These are phyloP conservation scores for Russula vinacea DNA, from an alignment of 768 basidiomycete species.

Conservation along the genomic window DNA sequence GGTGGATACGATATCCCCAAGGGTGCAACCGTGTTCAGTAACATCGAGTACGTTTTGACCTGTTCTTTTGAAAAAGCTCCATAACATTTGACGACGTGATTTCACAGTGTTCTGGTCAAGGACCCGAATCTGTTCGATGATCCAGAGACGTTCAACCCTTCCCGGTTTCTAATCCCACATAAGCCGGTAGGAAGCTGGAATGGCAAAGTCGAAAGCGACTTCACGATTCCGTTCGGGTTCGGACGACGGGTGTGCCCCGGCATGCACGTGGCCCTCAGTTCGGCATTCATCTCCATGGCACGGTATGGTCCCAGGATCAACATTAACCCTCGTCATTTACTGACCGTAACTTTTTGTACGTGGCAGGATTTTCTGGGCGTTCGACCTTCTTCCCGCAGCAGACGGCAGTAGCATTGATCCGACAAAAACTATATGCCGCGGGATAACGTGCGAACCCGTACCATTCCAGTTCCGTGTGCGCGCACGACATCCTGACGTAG, in stretches of 20 bases:
- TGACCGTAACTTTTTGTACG: background rate
- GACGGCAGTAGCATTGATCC: conserved; percentile 5
- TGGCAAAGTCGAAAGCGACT: conserved; percentile 23
- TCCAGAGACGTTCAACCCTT: conserved; percentile 32
- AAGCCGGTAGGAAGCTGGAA: conserved; percentile 6
- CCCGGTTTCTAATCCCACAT: conserved; percentile 29
- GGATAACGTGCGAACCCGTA: conserved; percentile 10
- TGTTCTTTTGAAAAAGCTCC: background rate
- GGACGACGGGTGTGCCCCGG: conserved; percentile 32
- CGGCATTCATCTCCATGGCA: conserved; percentile 23
- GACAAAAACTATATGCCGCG: background rate
- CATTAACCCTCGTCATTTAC: no score
- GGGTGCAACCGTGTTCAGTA: conserved; percentile 14
- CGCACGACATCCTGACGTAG: background rate
- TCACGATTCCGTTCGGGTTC: conserved; percentile 30
- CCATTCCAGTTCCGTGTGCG: conserved; percentile 8
- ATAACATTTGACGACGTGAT: background rate
- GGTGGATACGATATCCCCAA: conserved; percentile 21
- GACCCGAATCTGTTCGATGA: conserved; percentile 30
- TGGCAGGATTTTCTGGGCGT: conserved; percentile 29
- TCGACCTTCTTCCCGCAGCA: conserved; percentile 20
- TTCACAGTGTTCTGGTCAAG: conserved; percentile 24
- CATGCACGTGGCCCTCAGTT: conserved; percentile 27
- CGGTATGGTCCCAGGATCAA: conserved; percentile 12
- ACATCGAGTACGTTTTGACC: conserved; percentile 17